Base-by-base conservation (phyloP, 2,329 filamentous ascomycete genomes). In the Nemania serpens region DNA sequence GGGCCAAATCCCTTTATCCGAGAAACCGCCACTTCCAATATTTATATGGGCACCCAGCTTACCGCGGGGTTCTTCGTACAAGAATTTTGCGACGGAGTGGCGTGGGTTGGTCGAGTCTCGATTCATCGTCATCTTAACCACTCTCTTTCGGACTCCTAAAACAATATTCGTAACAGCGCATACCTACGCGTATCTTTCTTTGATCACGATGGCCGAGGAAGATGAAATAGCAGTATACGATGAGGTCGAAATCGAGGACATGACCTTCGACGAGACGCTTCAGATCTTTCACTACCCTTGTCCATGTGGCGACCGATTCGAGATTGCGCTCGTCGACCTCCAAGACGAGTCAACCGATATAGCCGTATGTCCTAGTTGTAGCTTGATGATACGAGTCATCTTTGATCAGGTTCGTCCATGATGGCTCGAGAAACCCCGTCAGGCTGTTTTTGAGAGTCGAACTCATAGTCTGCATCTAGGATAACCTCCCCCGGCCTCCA, bases 191-290 rank as follows among this genome's bases (percentile, higher is more conserved):
- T n/a, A 7, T 20, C 43, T 17, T 47, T 29, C 20, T 25, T 25
- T 18, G 13, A 33, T 45, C 57, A 78, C 49, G 45, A 82, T 86
- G 37, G 87, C 88, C 73, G 84, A 89, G 66, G 82, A 85, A 55
- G 79, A 80, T 49, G 75, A 79, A 36, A 77, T 89, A 59, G 87
- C 89, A 68, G 91, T 97, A 75, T 98, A 97, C 81, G 94, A 98
- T 73, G 94, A 97, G 78, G 94, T 98, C 77, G 94, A 98, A 76
- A 97, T 98, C 80, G 94, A 98, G 77, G 95, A 99, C 78, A 96
- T 97, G 93, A 95, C 91, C 71, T 97, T 86, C 75, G 93, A 97
- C 76, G 80, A 87, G 48, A 82, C 83, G 3, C 84, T 93, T 42
- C 89, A 97, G 75, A 89, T 97, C 69, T 99, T 97, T 80, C 90